Percentiles rank a stretch among this genome's conserved stretches.
phyloP scores from a whole-genome alignment of 148 eudicot genomes.

The Rhododendron ferrugineum region DNA sequence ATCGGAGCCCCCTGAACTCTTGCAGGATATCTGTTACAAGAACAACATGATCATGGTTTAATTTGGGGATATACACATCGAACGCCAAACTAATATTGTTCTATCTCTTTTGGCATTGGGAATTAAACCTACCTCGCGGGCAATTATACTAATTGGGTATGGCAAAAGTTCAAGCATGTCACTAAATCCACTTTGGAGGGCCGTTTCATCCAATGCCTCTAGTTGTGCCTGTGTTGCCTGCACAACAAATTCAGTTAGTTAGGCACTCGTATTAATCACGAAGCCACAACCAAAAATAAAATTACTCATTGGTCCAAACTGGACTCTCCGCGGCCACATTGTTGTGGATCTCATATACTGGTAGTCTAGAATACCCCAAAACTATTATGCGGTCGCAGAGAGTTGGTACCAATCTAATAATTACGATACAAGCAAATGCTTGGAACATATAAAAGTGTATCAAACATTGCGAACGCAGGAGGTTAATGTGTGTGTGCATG shows the following conservation, averaged over 20 bases:
- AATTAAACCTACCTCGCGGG: slow-evolving; percentile 53
- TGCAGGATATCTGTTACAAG: slow-evolving; percentile 63
- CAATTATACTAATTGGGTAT: slow-evolving; percentile 52
- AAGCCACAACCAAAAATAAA: background rate
- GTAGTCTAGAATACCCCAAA: no score
- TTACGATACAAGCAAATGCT: no score
- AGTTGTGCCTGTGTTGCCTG: background rate
- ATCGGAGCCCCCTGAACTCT: slow-evolving; percentile 74
- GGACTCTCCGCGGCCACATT: no score
- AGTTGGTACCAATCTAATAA: no score
- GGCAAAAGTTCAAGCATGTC: slow-evolving; percentile 63
- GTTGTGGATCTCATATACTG: no score
- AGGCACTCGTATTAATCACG: background rate
- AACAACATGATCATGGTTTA: background rate
- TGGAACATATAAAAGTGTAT: no score
- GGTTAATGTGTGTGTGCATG: background rate
- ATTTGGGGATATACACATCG: background rate
- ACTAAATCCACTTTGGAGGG: slow-evolving; percentile 31
- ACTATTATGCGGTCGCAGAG: no score
- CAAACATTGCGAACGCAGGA: background rate
- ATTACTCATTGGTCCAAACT: no score
- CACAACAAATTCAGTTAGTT: background rate
- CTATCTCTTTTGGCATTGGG: background rate
- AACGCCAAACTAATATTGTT: no score
- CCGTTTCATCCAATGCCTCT: slow-evolving; percentile 27